A percentile compares a stretch with the other conserved stretches of the same genome.
These are phyloP conservation scores for Lentinula novae-zelandiae DNA, from an alignment of 1,284 basidiomycete species.

Conservation along the genomic window DNA sequence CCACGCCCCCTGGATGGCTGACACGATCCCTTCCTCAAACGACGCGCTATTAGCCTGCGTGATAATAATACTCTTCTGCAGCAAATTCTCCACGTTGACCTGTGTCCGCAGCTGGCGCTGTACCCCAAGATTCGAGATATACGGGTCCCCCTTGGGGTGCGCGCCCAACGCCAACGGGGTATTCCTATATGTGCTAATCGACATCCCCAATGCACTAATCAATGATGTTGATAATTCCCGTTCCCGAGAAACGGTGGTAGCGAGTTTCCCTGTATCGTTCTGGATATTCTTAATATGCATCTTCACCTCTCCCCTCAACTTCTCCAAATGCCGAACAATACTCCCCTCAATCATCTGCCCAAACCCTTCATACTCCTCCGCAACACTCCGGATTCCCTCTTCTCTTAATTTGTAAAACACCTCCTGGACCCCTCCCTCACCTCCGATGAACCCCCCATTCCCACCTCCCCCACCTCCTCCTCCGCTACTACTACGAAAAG, in stretches of 20 bases:
- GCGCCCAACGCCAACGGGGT: constrained; percentile 78
- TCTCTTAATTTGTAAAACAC: constrained; percentile 93
- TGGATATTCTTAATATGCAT: constrained; percentile 99
- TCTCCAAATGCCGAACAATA: constrained; percentile 97
- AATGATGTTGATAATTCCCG: constrained; percentile 86
- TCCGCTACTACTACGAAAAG: constrained; percentile 54
- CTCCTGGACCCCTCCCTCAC: constrained; percentile 90
- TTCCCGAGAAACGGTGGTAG: constrained; percentile 90
- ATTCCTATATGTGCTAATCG: constrained; percentile 91
- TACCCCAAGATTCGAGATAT: constrained; percentile 77
- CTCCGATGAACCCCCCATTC: constrained; percentile 67
- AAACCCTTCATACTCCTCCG: constrained; percentile 95
- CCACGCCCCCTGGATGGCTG: constrained; percentile 95
- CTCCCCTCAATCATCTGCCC: constrained; percentile 96
- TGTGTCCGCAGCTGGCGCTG: constrained; percentile 88
- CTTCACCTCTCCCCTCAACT: constrained; percentile 92
- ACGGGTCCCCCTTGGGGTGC: constrained; percentile 32
- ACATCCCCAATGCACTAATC: constrained; percentile 85
- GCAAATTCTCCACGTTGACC: constrained; percentile 95
- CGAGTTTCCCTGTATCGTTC: constrained; percentile 96
- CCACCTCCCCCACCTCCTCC: too few species aligned
- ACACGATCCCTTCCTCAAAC: constrained; percentile 96
- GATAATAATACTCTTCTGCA: constrained; percentile 98
- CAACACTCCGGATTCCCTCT: constrained; percentile 84
- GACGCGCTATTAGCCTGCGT: constrained; percentile 98